phyloP scores from a whole-genome alignment of 2,329 filamentous ascomycete species.

The Pseudocercospora macadamiae region DNA sequence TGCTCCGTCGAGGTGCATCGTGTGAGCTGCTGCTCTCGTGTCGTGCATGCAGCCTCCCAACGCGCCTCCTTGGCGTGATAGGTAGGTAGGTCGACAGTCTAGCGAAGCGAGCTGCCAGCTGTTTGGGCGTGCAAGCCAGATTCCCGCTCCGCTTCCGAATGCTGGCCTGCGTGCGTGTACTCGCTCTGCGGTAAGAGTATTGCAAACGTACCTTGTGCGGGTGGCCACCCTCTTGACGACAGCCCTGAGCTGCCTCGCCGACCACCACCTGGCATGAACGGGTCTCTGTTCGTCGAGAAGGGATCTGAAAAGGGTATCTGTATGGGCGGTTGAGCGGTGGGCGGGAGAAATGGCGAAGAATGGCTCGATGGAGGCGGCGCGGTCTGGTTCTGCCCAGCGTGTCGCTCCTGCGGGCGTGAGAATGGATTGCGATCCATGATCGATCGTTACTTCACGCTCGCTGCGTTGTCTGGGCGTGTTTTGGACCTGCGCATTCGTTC shows the following conservation, averaged over 20 bases:
- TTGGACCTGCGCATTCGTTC: conserved; percentile 5
- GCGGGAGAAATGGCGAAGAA: conserved; percentile 37
- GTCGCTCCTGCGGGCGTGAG: conserved; percentile 43
- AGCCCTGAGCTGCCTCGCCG: conserved; percentile 47
- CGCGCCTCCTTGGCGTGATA: conserved; percentile 2
- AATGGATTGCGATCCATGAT: conserved; percentile 37
- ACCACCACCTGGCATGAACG: conserved; percentile 47
- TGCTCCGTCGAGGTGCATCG: conserved; percentile 2
- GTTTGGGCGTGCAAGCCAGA: conserved; percentile 3
- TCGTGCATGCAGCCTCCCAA: conserved; percentile 9
- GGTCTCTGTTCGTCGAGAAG: conserved; percentile 49
- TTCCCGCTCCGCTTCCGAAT: background rate
- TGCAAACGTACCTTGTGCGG: conserved; percentile 32
- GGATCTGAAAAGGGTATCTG: conserved; percentile 53
- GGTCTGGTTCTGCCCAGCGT: conserved; percentile 38
- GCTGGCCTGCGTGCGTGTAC: background rate
- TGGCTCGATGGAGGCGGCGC: conserved; percentile 40
- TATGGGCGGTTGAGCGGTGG: conserved; percentile 42
- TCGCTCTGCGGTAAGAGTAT: background rate
- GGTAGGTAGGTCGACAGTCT: background rate
- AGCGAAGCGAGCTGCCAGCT: conserved; percentile 2
- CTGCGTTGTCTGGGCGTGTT: conserved; percentile 3
- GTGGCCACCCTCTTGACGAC: conserved; percentile 37
- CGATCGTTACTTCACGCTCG: background rate
- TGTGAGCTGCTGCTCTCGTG: conserved; percentile 4